Evolutionary conservation across 2,329 filamentous ascomycete genomes (phyloP).

Genomic region (Botrytis byssoidea): DNA sequence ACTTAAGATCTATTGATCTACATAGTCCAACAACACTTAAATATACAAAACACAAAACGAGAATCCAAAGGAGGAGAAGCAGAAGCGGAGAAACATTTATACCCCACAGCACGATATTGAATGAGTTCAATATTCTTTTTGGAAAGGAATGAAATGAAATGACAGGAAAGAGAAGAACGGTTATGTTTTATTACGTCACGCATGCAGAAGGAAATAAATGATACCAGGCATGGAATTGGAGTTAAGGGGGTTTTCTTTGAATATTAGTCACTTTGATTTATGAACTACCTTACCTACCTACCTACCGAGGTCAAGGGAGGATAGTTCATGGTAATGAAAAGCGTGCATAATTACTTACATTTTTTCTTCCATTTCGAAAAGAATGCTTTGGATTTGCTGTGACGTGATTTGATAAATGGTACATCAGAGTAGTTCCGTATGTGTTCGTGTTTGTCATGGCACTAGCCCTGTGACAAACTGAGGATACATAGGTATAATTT

Average conservation of each 20-base stretch:
- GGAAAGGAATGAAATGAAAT: background rate
- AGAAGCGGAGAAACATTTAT: background rate
- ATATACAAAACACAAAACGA: background rate
- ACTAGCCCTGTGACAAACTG: background rate
- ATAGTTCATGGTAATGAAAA: background rate
- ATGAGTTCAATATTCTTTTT: background rate
- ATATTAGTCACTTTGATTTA: background rate
- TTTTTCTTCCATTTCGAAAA: background rate
- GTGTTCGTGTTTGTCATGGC: background rate
- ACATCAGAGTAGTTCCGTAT: background rate
- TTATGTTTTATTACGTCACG: background rate
- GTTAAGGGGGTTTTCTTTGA: background rate
- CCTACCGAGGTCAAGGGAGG: background rate
- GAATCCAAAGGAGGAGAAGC: background rate
- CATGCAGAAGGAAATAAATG: background rate
- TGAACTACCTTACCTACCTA: background rate
- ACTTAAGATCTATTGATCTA: background rate
- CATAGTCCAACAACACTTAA: background rate
- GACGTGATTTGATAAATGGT: background rate
- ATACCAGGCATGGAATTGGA: slow-evolving; percentile 6
- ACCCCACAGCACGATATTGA: background rate
- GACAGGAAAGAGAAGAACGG: background rate
- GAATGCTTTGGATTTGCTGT: background rate
- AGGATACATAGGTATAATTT: background rate
- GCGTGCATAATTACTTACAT: background rate